These are phyloP conservation scores for Coemansia sp. DNA, from an alignment of 192 early-diverging fungal genomes.

Conservation along the genomic window DNA sequence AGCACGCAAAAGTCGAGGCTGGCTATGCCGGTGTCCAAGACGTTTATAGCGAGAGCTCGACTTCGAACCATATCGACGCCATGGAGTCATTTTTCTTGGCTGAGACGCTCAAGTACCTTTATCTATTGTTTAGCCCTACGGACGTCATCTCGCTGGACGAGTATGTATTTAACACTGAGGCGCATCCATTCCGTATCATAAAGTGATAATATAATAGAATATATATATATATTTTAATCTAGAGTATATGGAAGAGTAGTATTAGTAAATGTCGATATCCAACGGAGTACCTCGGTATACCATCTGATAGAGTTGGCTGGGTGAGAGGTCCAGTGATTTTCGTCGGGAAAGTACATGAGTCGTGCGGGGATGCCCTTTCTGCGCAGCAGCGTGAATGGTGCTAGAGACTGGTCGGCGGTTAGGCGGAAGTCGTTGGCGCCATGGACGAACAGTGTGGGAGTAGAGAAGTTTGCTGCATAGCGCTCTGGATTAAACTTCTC, in stretches of 20 bases:
- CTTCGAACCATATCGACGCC: slow-evolving; percentile 17
- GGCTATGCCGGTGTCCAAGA: slow-evolving; percentile 63
- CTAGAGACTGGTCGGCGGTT: slow-evolving; percentile 65
- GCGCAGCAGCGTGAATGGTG: slow-evolving; percentile 74
- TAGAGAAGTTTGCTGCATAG: slow-evolving; percentile 67
- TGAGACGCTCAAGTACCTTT: slow-evolving; percentile 96
- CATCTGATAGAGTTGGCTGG: slow-evolving; percentile 68
- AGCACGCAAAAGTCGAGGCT: slow-evolving; percentile 63
- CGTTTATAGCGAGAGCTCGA: slow-evolving; percentile 4
- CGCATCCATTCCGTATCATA: slow-evolving; percentile 76
- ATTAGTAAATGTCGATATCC: slow-evolving; percentile 51
- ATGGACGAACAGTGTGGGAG: slow-evolving; percentile 80
- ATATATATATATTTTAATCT: neutral
- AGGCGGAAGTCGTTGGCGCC: slow-evolving; percentile 69
- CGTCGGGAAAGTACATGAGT: slow-evolving; percentile 75
- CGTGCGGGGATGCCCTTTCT: slow-evolving; percentile 66
- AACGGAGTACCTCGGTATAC: slow-evolving; percentile 67
- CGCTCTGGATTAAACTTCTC: slow-evolving; percentile 68
- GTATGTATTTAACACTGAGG: slow-evolving; percentile 95
- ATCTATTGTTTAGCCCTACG: slow-evolving; percentile 78
- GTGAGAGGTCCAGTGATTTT: slow-evolving; percentile 69
- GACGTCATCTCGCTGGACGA: slow-evolving; percentile 71
- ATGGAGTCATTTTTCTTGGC: slow-evolving; percentile 88
- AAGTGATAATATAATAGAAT: neutral
- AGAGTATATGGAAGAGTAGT: slow-evolving; percentile 25